phyloP scores from a whole-genome alignment of 768 basidiomycete species.

The Rhodotorula paludigena region DNA sequence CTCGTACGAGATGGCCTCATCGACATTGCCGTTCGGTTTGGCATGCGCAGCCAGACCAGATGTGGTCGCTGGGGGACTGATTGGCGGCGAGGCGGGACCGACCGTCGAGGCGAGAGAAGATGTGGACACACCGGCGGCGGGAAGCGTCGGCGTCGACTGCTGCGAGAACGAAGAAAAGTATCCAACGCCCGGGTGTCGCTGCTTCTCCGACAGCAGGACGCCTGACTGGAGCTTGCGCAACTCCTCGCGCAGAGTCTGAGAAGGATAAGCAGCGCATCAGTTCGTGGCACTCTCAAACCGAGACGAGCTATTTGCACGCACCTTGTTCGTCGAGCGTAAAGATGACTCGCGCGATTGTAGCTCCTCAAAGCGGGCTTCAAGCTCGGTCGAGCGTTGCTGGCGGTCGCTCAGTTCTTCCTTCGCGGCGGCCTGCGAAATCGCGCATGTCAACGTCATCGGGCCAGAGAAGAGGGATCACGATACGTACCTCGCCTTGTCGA shows the following conservation, averaged over 20 bases:
- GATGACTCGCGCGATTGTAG: constrained; percentile 60
- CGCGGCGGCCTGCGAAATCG: constrained; percentile 48
- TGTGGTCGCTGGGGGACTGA: not conserved
- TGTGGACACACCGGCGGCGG: not conserved
- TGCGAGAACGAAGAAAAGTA: constrained; percentile 54
- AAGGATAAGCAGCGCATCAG: not conserved
- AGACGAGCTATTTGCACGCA: constrained; percentile 43
- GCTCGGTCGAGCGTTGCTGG: constrained; percentile 52
- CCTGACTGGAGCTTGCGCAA: constrained; percentile 92
- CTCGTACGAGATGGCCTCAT: constrained; percentile 92
- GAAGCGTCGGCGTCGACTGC: not conserved
- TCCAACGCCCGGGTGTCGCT: constrained; percentile 87
- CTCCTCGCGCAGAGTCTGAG: constrained; percentile 82
- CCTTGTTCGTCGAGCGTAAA: constrained; percentile 72
- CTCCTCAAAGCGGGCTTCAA: constrained; percentile 71
- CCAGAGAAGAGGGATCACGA: not conserved
- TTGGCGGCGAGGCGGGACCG: not conserved
- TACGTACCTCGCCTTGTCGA: constrained; percentile 61
- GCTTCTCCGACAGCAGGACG: constrained; percentile 77
- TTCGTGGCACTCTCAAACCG: not conserved
- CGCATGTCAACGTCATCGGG: not conserved
- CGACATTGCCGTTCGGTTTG: constrained; percentile 44
- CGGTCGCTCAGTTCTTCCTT: constrained; percentile 55
- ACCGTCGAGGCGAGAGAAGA: constrained; percentile 32
- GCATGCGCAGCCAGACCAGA: not conserved